Conservation (phyloP, 441 rosid species). For the Aleurites moluccanus region DNA sequence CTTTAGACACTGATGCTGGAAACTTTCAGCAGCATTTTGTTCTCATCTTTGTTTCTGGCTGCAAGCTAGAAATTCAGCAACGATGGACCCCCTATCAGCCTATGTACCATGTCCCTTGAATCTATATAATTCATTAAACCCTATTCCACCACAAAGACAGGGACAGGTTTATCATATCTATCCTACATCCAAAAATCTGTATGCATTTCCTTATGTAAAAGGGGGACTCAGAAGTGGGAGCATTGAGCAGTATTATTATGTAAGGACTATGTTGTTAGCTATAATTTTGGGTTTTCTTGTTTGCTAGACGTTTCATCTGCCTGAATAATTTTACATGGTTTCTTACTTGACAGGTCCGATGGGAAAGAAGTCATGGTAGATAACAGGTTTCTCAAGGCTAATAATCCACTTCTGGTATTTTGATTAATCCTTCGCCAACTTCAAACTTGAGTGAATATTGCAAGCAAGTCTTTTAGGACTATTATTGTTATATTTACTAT, state of each 20-base stretch:
- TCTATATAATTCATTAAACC: background rate
- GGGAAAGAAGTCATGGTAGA: conserved; percentile 85
- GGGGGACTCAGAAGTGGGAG: background rate
- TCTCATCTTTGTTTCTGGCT: background rate
- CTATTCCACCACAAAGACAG: background rate
- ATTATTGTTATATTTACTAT: background rate
- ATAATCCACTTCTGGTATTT: conserved; percentile 79
- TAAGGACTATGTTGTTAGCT: background rate
- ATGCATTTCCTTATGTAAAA: background rate
- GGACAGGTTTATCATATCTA: background rate
- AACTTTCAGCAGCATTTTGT: background rate
- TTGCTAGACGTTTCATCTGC: background rate
- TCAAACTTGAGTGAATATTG: background rate
- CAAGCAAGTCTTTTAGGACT: background rate
- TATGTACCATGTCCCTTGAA: background rate
- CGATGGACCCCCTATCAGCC: background rate
- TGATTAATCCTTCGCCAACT: conserved; percentile 14
- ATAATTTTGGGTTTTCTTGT: background rate
- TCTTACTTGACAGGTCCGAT: conserved; percentile 59
- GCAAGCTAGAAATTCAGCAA: background rate
- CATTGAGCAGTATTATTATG: conserved; percentile 3
- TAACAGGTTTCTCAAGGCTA: conserved; percentile 82
- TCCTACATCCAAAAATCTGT: background rate
- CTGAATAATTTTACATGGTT: background rate
- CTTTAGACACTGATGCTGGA: background rate